A percentile compares a stretch with the other conserved stretches of the same genome.
These are phyloP conservation scores for Wickerhamiella australiensis DNA, from an alignment of 805 yeast species.

Conservation along the genomic window DNA sequence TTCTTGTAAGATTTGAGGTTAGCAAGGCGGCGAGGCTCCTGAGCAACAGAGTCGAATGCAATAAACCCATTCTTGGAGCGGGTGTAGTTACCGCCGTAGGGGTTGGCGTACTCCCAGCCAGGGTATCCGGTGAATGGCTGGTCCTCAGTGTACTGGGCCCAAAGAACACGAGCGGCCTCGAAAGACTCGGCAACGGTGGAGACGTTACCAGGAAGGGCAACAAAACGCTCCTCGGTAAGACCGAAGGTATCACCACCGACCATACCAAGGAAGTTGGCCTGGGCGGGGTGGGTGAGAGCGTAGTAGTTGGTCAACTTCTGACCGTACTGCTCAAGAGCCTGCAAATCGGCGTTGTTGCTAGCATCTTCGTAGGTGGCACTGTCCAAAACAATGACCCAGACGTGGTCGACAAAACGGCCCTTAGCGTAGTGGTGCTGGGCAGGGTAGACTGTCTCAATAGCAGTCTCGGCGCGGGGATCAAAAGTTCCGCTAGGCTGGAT, in stretches of 20 bases:
- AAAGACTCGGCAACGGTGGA: conserved; percentile 39
- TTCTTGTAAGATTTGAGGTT: conserved; percentile 39
- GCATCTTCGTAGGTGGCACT: conserved; percentile 43
- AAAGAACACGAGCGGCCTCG: conserved; percentile 36
- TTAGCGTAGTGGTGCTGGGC: conserved; percentile 24
- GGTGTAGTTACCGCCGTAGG: conserved; percentile 33
- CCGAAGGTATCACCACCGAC: conserved; percentile 43
- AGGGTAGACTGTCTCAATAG: conserved; percentile 25
- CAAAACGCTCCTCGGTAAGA: conserved; percentile 36
- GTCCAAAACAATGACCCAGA: conserved; percentile 38
- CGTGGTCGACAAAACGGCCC: conserved; percentile 24
- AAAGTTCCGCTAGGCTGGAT: conserved; percentile 24
- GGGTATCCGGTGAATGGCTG: conserved; percentile 41
- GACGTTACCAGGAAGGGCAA: conserved; percentile 35
- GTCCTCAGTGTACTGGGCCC: conserved; percentile 46
- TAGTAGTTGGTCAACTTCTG: conserved; percentile 40
- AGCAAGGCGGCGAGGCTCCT: conserved; percentile 30
- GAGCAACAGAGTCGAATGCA: conserved; percentile 33
- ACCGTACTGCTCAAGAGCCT: conserved; percentile 35
- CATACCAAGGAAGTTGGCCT: conserved; percentile 42
- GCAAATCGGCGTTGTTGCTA: conserved; percentile 34
- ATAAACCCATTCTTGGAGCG: conserved; percentile 43
- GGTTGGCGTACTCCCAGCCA: conserved; percentile 36
- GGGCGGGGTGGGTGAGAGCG: conserved; percentile 42
- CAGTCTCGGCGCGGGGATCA: conserved; percentile 25